phyloP scores from a whole-genome alignment of 2,329 filamentous ascomycete genomes.

The Nothophoma quercina region DNA sequence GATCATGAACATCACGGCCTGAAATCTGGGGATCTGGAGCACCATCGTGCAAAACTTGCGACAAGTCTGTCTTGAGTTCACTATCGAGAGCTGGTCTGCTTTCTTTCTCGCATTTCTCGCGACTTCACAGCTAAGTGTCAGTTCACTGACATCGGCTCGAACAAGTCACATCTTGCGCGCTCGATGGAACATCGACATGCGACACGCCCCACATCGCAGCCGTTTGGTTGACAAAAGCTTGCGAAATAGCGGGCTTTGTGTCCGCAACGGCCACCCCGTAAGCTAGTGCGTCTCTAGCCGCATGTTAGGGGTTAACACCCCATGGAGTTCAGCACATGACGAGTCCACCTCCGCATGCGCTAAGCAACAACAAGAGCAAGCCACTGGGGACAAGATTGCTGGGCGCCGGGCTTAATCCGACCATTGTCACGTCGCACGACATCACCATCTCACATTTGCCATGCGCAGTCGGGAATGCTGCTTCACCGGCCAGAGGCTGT shows the following conservation, averaged over 20 bases:
- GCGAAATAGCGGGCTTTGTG: background rate
- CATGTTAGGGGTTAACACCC: background rate
- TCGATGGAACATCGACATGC: constrained; percentile 6
- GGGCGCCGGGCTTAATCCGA: background rate
- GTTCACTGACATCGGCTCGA: background rate
- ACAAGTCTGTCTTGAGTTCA: background rate
- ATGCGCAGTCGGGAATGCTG: background rate
- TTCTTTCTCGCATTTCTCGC: too few relatives aligned
- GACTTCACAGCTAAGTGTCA: background rate
- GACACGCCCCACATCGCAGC: background rate
- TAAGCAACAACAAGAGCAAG: constrained; percentile 2
- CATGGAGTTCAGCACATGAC: constrained; percentile 5
- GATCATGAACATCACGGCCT: background rate
- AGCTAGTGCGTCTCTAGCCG: background rate
- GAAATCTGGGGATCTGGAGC: background rate
- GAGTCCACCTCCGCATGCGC: constrained; percentile 2
- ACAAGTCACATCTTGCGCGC: background rate
- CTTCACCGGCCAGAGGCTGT: background rate
- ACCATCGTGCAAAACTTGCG: background rate
- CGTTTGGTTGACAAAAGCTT: background rate
- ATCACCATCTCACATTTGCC: background rate
- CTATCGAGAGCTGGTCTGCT: background rate
- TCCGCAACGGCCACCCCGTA: background rate
- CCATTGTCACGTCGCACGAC: background rate
- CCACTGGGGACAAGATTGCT: constrained; percentile 6